Percentiles rank a stretch among this genome's conserved stretches.
Conservation (phyloP, 2,329 filamentous ascomycete species). For the Fusarium hostae region DNA sequence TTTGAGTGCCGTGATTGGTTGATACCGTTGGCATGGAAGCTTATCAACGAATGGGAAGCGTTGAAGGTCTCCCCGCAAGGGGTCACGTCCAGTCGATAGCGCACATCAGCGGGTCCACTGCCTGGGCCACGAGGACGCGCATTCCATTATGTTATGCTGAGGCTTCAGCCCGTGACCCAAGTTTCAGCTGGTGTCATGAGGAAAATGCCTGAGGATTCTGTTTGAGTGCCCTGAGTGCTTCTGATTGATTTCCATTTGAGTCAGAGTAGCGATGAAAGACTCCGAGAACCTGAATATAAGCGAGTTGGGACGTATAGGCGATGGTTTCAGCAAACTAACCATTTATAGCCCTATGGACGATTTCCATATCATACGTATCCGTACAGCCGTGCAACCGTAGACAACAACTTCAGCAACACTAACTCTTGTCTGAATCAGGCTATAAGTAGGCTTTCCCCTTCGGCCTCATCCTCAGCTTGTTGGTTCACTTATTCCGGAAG, state of each 20-base stretch:
- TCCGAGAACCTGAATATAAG: too few relatives aligned
- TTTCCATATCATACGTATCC: too few relatives aligned
- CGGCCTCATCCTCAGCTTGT: neutral
- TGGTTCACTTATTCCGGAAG: neutral
- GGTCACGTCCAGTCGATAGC: constrained; percentile 27
- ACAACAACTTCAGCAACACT: too few relatives aligned
- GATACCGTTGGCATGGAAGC: neutral
- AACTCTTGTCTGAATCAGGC: neutral
- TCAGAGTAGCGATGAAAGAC: neutral
- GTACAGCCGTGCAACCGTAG: too few relatives aligned
- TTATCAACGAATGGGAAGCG: constrained; percentile 18
- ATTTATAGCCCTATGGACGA: too few relatives aligned
- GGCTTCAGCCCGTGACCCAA: constrained; percentile 7
- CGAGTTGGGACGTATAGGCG: rapidly evolving
- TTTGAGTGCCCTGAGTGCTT: too few relatives aligned
- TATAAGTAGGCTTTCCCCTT: too few relatives aligned
- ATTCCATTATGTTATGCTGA: constrained; percentile 4
- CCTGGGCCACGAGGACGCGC: constrained; percentile 31
- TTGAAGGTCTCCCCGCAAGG: constrained; percentile 13
- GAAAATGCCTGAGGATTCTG: neutral
- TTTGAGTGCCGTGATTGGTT: constrained; percentile 13
- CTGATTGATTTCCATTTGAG: neutral
- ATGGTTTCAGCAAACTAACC: too few relatives aligned
- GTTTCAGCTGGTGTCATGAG: constrained; percentile 15
- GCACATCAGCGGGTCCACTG: constrained; percentile 31